Evolutionary conservation across 1,284 basidiomycete genomes (phyloP).

Genomic region (Ceratorhiza oryzae-sativae): DNA sequence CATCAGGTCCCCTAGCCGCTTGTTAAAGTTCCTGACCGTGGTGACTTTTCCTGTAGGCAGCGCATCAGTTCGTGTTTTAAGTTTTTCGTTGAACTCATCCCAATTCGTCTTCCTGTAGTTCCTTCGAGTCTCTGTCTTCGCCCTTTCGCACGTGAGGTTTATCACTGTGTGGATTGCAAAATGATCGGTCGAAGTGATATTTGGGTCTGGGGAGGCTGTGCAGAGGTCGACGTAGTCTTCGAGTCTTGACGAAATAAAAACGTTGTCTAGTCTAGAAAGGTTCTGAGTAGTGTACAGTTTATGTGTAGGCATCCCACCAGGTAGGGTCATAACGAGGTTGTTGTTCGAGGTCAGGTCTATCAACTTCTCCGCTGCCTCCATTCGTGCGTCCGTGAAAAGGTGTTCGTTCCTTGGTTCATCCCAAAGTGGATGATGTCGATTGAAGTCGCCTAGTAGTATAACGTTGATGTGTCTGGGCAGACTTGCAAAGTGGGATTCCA

Average conservation of each 20-base stretch:
- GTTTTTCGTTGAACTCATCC: slow-evolving; percentile 31
- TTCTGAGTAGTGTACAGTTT: neutral
- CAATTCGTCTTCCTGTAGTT: slow-evolving; percentile 37
- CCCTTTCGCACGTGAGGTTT: neutral
- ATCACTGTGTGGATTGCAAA: neutral
- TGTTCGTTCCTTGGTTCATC: slow-evolving; percentile 18
- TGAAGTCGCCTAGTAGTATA: slow-evolving; percentile 17
- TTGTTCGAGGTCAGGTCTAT: neutral
- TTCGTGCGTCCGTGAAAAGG: slow-evolving; percentile 8
- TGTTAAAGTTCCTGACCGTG: neutral
- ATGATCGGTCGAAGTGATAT: neutral
- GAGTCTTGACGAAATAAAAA: neutral
- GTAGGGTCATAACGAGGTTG: slow-evolving; percentile 2
- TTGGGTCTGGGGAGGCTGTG: neutral
- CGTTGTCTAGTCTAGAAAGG: slow-evolving; percentile 4
- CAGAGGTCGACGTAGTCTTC: neutral
- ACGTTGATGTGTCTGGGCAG: neutral
- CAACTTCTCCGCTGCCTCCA: neutral
- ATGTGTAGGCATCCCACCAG: neutral
- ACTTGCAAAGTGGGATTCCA: neutral
- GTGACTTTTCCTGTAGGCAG: neutral
- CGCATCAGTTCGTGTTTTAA: neutral
- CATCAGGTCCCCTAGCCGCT: neutral
- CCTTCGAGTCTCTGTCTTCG: neutral
- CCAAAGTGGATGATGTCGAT: slow-evolving; percentile 18